phyloP scores from a whole-genome alignment of 345 rosid species.

The Syzygium jambos region DNA sequence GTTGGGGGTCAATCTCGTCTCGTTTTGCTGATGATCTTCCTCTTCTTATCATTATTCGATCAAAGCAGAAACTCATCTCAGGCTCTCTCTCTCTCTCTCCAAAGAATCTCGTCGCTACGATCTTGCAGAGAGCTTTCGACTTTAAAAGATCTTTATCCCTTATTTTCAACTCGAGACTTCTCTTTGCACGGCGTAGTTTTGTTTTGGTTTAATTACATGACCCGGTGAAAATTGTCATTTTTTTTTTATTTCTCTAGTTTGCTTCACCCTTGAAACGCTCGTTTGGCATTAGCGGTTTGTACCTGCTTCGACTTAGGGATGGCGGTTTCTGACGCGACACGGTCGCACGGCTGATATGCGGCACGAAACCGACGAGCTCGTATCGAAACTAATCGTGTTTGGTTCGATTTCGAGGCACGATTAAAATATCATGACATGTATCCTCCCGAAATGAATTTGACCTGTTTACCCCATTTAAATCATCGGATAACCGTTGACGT shows the following conservation, averaged over 20 bases:
- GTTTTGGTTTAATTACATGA: background rate
- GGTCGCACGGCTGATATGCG: no score
- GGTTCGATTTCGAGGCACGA: fast-evolving
- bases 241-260: background rate
- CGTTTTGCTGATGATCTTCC: no score
- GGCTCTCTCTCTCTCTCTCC: no score
- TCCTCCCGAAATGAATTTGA: fast-evolving
- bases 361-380: no score
- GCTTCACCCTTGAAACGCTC: background rate
- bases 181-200: background rate
- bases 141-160: no score
- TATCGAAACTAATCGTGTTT: background rate
- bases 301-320: fast-evolving
- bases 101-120: no score
- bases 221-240: background rate
- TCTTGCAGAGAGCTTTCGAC: no score
- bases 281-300: background rate
- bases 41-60: no score
- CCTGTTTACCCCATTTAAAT: background rate
- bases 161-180: background rate
- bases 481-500: fast-evolving
- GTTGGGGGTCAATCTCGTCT: no score
- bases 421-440: background rate
- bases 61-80: no score
- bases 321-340: no score